Conservation (phyloP, 2,329 filamentous ascomycete species). For the Pyrenophora seminiperda region DNA sequence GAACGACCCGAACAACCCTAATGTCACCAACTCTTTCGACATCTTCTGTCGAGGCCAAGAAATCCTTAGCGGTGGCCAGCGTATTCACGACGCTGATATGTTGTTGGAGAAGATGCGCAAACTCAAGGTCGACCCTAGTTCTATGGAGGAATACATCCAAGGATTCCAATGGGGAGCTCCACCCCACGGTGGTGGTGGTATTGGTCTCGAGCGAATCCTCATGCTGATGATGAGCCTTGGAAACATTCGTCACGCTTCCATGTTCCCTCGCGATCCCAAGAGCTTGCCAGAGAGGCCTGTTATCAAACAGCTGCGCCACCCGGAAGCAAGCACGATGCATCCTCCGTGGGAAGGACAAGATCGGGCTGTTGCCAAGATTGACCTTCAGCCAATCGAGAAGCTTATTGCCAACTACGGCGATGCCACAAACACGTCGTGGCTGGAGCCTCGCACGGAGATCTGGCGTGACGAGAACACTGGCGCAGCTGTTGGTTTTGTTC, state of each 20-base stretch:
- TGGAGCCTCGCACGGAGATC: slow-evolving; percentile 84
- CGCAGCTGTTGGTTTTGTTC: slow-evolving; percentile 83
- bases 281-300: slow-evolving; percentile 74
- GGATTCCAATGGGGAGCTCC: slow-evolving; percentile 88
- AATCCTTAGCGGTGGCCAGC: slow-evolving; percentile 88
- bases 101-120: slow-evolving; percentile 78
- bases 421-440: slow-evolving; percentile 91
- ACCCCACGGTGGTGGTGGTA: slow-evolving; percentile 86
- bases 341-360: slow-evolving; percentile 65
- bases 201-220: slow-evolving; percentile 85
- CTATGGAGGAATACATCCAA: slow-evolving; percentile 88
- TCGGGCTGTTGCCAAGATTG: slow-evolving; percentile 53
- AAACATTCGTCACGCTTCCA: slow-evolving; percentile 84
- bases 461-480: slow-evolving; percentile 82
- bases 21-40: slow-evolving; percentile 89
- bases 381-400: slow-evolving; percentile 77
- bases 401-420: slow-evolving; percentile 96
- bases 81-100: slow-evolving; percentile 79
- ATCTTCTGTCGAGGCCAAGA: slow-evolving; percentile 94
- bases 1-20: slow-evolving; percentile 73
- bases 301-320: slow-evolving; percentile 73
- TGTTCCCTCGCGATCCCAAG: slow-evolving; percentile 88
- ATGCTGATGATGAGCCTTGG: slow-evolving; percentile 85
- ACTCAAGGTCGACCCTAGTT: slow-evolving; percentile 75
- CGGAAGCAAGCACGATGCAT: slow-evolving; percentile 81